phyloP scores from a whole-genome alignment of 495 filamentous ascomycete species.

The Parathielavia appendiculata region DNA sequence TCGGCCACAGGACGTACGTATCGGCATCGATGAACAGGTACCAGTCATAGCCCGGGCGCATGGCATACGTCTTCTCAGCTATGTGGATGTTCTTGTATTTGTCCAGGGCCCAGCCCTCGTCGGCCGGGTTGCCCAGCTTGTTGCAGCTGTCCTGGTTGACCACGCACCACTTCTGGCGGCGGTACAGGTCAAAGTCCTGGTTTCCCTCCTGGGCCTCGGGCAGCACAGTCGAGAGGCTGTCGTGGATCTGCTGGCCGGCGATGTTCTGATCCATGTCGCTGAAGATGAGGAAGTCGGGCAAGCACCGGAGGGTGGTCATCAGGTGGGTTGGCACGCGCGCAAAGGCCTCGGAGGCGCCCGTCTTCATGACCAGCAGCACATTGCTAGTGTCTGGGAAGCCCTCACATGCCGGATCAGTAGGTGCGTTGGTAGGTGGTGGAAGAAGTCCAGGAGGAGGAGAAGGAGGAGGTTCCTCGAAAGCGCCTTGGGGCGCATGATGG shows the following conservation, averaged over 20 bases:
- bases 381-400: conserved; percentile 36
- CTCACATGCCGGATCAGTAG: conserved; percentile 27
- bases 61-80: conserved; percentile 38
- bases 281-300: conserved; percentile 53
- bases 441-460: not conserved
- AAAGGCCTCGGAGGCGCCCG: conserved; percentile 52
- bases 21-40: conserved; percentile 68
- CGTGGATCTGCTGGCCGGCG: conserved; percentile 44
- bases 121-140: conserved; percentile 27
- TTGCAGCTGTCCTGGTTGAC: conserved; percentile 41
- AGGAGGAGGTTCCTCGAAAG: not conserved
- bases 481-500: conserved; percentile 16
- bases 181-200: conserved; percentile 54
- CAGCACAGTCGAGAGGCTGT: conserved; percentile 48
- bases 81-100: conserved; percentile 48
- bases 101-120: conserved; percentile 47
- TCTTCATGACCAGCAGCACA: conserved; percentile 51
- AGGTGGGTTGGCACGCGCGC: conserved; percentile 52
- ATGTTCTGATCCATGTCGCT: conserved; percentile 52
- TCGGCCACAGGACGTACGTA: conserved; percentile 61
- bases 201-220: conserved; percentile 31
- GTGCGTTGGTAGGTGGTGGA: conserved; percentile 2
- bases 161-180: conserved; percentile 40
- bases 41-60: conserved; percentile 54
- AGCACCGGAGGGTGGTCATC: conserved; percentile 47